Conservation (phyloP, 371 early-diverging fungal species). For the Actinomucor elegans region DNA sequence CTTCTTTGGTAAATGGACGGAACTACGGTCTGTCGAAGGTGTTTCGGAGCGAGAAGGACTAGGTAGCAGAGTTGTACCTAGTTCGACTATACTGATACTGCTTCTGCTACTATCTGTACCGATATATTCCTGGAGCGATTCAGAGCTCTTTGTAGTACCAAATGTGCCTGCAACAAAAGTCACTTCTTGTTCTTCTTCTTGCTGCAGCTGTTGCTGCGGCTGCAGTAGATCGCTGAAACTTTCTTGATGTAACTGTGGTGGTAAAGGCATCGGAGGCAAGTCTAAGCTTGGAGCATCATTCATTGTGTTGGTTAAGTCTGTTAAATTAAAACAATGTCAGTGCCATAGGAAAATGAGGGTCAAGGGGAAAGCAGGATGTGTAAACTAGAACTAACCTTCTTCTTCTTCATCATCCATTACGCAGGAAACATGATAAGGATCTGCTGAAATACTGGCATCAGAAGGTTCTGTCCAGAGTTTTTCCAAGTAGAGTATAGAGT, state of each 20-base stretch:
- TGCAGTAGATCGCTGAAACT: background rate
- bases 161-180: no score
- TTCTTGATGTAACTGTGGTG: background rate
- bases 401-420: background rate
- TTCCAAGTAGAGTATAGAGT: constrained; percentile 17
- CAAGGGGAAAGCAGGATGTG: background rate
- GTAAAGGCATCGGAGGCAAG: no score
- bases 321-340: background rate
- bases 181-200: background rate
- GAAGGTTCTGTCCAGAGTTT: constrained; percentile 10
- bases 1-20: background rate
- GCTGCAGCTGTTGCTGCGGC: background rate
- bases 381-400: constrained; percentile 3
- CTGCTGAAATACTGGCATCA: background rate
- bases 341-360: background rate
- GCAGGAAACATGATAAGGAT: no score
- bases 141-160: background rate
- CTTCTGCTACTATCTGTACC: background rate
- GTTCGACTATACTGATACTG: no score
- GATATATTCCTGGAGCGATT: background rate
- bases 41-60: background rate
- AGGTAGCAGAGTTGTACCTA: background rate
- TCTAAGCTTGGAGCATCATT: no score
- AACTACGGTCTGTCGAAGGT: background rate
- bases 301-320: no score